These are phyloP conservation scores for Metschnikowia amazonensis DNA, from an alignment of 805 yeast species.

Conservation along the genomic window DNA sequence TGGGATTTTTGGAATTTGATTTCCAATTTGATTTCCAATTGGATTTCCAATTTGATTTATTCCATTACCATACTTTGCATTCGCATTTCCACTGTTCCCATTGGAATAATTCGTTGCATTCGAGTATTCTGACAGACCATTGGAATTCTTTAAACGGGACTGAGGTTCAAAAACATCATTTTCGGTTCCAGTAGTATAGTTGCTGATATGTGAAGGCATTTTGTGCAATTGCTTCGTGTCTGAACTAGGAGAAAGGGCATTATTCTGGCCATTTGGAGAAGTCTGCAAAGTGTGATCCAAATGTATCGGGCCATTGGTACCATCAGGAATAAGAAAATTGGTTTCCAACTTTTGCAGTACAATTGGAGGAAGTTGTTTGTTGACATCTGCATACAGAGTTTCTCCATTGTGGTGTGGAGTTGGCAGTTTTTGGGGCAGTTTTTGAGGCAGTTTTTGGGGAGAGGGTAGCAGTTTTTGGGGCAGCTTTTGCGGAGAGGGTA, in stretches of 20 bases:
- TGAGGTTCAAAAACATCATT: conserved; percentile 16
- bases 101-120: conserved; percentile 33
- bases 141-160: conserved; percentile 10
- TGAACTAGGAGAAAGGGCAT: not conserved
- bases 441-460: too few relatives aligned
- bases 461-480: not conserved
- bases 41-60: too few relatives aligned
- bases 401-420: not conserved
- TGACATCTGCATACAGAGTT: not conserved
- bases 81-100: too few relatives aligned
- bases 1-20: too few relatives aligned
- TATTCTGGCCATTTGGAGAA: not conserved
- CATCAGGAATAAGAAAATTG: conserved; percentile 1
- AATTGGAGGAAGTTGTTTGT: conserved; percentile 15
- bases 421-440: not conserved
- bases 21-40: too few relatives aligned
- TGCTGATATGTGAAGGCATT: conserved; percentile 17
- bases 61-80: too few relatives aligned
- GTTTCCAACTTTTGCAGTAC: not conserved
- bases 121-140: conserved; percentile 30
- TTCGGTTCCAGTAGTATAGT: conserved; percentile 13
- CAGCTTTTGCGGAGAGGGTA: not conserved
- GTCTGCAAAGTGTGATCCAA: not conserved
- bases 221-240: conserved; percentile 7
- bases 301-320: not conserved